Evolutionary conservation across 495 filamentous ascomycete genomes (phyloP).

Genomic region (Sordaria brevicollis): DNA sequence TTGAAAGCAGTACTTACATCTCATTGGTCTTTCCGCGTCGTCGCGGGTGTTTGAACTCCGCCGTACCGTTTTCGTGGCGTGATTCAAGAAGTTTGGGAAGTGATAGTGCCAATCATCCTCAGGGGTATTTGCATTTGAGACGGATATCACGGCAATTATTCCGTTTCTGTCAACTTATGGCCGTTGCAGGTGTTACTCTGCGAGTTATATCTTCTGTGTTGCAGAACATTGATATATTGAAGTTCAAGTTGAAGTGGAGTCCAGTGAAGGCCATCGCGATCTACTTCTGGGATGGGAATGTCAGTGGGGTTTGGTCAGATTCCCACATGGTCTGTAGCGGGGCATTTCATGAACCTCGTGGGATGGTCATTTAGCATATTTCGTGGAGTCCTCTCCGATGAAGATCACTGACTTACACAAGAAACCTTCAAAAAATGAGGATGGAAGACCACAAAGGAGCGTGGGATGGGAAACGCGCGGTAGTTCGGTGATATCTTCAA

Average conservation of each 20-base stretch:
- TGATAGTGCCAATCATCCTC: background rate
- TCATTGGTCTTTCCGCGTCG: background rate
- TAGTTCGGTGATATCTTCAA: background rate
- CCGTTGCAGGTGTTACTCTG: background rate
- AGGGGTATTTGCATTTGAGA: background rate
- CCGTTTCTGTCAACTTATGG: background rate
- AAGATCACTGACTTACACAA: background rate
- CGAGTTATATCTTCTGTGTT: background rate
- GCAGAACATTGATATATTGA: background rate
- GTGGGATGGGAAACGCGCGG: background rate
- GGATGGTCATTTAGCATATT: background rate
- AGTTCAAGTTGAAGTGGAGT: background rate
- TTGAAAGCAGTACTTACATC: background rate
- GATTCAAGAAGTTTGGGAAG: background rate
- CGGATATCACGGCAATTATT: background rate
- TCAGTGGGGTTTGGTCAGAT: background rate
- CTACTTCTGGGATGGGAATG: background rate
- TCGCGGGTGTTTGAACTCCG: background rate
- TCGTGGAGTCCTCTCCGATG: background rate
- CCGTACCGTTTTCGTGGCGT: background rate
- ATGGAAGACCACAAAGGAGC: background rate
- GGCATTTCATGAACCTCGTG: background rate
- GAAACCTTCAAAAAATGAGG: background rate
- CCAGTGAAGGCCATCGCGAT: background rate
- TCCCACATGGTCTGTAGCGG: background rate